Conservation (phyloP, 768 basidiomycete species). For the Amanita exitialis region DNA sequence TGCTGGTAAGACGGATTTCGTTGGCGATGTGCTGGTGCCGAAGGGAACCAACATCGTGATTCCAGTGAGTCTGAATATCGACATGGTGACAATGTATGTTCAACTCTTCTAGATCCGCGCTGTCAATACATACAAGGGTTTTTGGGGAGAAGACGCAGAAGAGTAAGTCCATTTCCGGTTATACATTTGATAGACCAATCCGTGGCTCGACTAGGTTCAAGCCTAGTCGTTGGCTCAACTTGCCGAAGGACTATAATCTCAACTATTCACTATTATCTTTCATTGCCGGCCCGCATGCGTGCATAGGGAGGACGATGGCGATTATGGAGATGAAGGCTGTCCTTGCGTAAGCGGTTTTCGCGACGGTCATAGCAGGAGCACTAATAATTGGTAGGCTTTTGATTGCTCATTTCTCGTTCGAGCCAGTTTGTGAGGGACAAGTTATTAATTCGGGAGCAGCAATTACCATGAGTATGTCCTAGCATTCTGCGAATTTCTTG, state of each 20-base stretch:
- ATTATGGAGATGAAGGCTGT: no score
- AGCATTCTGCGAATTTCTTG: no score
- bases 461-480: conserved; percentile 34
- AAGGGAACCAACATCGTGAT: conserved; percentile 37
- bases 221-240: conserved; percentile 35
- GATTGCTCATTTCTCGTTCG: conserved; percentile 34
- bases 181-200: background rate
- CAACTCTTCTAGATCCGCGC: conserved; percentile 29
- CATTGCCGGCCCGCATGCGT: conserved; percentile 31
- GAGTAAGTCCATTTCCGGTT: conserved; percentile 27
- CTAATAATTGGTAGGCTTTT: conserved; percentile 18
- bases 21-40: conserved; percentile 35
- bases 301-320: conserved; percentile 40
- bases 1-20: no score
- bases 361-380: no score
- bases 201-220: conserved; percentile 28
- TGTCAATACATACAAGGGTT: conserved; percentile 36
- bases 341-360: no score
- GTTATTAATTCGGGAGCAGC: conserved; percentile 34
- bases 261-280: conserved; percentile 31
- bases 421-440: no score
- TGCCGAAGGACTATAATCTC: conserved; percentile 24
- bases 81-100: background rate
- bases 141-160: conserved; percentile 44
- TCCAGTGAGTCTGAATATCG: no score